These are phyloP conservation scores for Plasmodium vinckei DNA, from an alignment of 169 alveolate genomes.

Conservation along the genomic window DNA sequence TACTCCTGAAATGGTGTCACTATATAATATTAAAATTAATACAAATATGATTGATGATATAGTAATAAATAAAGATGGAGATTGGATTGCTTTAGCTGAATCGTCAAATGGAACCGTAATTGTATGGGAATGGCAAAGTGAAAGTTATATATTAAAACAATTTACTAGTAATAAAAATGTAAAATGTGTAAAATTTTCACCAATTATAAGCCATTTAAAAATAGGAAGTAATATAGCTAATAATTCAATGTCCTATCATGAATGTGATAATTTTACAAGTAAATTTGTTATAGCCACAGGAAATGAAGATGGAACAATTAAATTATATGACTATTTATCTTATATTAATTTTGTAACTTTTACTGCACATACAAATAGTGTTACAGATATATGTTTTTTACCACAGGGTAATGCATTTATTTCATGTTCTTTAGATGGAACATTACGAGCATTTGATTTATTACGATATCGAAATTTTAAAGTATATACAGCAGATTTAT, in stretches of 20 bases:
- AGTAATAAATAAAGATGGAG: slow-evolving; percentile 87
- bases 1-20: slow-evolving; percentile 78
- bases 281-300: slow-evolving; percentile 95
- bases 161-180: slow-evolving; percentile 92
- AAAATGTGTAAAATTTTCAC: slow-evolving; percentile 82
- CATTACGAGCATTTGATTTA: slow-evolving; percentile 97
- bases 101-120: slow-evolving; percentile 88
- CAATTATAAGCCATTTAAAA: slow-evolving; percentile 63
- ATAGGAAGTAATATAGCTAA: slow-evolving; percentile 58
- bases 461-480: slow-evolving; percentile 93
- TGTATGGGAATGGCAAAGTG: slow-evolving; percentile 99
- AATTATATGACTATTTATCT: slow-evolving; percentile 96
- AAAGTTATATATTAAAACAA: slow-evolving; percentile 96
- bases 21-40: slow-evolving; percentile 81
- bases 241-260: slow-evolving; percentile 69
- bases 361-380: slow-evolving; percentile 95
- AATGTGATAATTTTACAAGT: slow-evolving; percentile 49
- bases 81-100: slow-evolving; percentile 93
- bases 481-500: slow-evolving; percentile 85
- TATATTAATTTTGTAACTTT: slow-evolving; percentile 96
- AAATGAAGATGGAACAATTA: slow-evolving; percentile 96
- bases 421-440: slow-evolving; percentile 98
- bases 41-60: slow-evolving; percentile 81
- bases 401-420: slow-evolving; percentile 95
- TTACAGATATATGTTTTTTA: slow-evolving; percentile 92